Evolutionary conservation across 2,329 filamentous ascomycete species (phyloP), one percentile per base, ranked within the genome.

Genomic region (Dactylonectria estremocensis): DNA sequence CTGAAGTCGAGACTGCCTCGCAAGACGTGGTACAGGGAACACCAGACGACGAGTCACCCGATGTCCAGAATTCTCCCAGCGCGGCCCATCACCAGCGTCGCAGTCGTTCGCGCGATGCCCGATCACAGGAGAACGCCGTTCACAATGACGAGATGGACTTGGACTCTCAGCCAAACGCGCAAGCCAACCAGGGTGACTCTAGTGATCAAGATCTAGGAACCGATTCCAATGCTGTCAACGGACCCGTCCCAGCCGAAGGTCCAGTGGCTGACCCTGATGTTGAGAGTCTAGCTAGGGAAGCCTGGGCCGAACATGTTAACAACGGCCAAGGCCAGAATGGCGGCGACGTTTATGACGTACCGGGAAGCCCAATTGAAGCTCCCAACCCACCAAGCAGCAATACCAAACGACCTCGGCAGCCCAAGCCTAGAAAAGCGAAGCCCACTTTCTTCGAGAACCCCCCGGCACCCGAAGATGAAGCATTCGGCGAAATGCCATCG

Each of bases 371-470:
- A 4, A 24, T 68, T n/a, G 63, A 69, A 16, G 54, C 61, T 24
- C 68, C 72, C 11, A 67, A 71, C 37, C 70, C 73, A 7, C 72
- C 74, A 7, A 76, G 72, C 50, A 61, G 72, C 48, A 74, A 61
- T 54, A 20, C 71, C 43, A 78, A 76, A 68, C 77, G 70, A 68
- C 64, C 74, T 45, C 77, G 80, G 28, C 78, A 83, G 37, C 81
- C 80, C 35, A 77, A 80, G 61, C 79, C 80, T 49, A 87, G 85
- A 77, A 87, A 85, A 77, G 80, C 83, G 54, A 88, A 88, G 73
- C 83, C 84, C 10, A 84, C 83, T 18, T 85, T 80, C 62, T 84
- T 83, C 69, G 79, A 81, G 48, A 76, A 81, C 60, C 74, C 77
- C 2, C 68, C 75, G 10, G 68, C 71, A 48, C 64, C 20, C 18